Percentiles rank a stretch among this genome's conserved stretches.
These are phyloP conservation scores for Pecoramyces ruminantium DNA, from an alignment of 192 early-diverging fungal species.

Conservation along the genomic window DNA sequence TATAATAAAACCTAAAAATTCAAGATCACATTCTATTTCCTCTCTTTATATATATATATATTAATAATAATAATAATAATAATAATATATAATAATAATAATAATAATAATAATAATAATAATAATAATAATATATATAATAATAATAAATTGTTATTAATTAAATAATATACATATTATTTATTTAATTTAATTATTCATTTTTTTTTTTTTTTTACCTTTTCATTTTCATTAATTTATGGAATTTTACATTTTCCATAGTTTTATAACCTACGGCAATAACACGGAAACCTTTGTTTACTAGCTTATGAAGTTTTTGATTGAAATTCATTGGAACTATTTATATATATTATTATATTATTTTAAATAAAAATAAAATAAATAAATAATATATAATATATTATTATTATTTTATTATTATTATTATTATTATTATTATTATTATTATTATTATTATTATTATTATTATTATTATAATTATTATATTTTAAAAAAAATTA, in stretches of 20 bases:
- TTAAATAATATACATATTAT: too few species aligned
- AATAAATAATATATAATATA: neutral
- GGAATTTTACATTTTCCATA: conserved; percentile 48
- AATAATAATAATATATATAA: too few species aligned
- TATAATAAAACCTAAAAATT: conserved; percentile 87
- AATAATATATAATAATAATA: too few species aligned
- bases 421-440: too few species aligned
- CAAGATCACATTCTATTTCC: conserved; percentile 65
- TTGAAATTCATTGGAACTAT: conserved; percentile 74
- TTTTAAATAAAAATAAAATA: too few species aligned
- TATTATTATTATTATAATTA: too few species aligned
- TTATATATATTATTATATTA: too few species aligned
- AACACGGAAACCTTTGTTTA: conserved; percentile 92
- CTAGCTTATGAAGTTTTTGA: conserved; percentile 61
- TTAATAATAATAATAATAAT: neutral
- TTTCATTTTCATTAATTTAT: conserved; percentile 59
- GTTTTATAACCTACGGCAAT: conserved; percentile 77
- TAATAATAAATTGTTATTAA: too few species aligned
- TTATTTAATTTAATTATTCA: too few species aligned
- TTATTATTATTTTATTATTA: conserved; percentile 1
- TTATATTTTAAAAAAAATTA: too few species aligned
- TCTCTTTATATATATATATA: conserved; percentile 24
- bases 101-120: too few species aligned
- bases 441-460: too few species aligned
- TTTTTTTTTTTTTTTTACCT: neutral